phyloP scores from a whole-genome alignment of 2,329 filamentous ascomycete genomes.

The Trichoderma pleuroti region DNA sequence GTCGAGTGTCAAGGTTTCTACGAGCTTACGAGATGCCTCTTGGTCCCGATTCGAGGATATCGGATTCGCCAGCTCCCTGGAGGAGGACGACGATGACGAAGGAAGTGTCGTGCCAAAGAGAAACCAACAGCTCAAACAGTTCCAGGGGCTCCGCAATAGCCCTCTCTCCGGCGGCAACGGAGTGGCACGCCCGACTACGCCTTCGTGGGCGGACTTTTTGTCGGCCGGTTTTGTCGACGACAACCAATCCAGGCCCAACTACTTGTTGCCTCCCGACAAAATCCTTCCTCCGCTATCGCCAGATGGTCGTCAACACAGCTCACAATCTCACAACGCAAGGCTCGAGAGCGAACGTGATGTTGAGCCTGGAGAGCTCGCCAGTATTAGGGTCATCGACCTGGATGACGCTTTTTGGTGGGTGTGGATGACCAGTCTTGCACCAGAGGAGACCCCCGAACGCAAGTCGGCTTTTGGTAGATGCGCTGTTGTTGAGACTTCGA shows the following conservation, averaged over 20 bases:
- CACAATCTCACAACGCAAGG: conserved; percentile 74
- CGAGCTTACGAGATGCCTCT: conserved; percentile 75
- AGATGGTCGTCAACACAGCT: conserved; percentile 71
- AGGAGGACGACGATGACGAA: conserved; percentile 67
- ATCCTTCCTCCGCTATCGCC: conserved; percentile 74
- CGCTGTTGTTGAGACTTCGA: conserved; percentile 83
- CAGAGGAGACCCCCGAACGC: conserved; percentile 77
- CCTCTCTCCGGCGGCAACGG: conserved; percentile 63
- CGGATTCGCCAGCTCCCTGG: conserved; percentile 75
- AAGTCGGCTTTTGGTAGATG: conserved; percentile 95
- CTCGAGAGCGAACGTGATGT: conserved; percentile 66
- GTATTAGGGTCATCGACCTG: conserved; percentile 78
- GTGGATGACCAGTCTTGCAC: conserved; percentile 95
- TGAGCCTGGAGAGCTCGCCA: conserved; percentile 91
- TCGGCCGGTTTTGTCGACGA: conserved; percentile 88
- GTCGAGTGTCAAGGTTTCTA: conserved; percentile 67
- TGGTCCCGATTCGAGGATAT: conserved; percentile 98
- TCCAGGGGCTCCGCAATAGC: conserved; percentile 56
- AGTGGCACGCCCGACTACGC: conserved; percentile 80
- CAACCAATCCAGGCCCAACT: conserved; percentile 58
- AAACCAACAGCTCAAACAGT: conserved; percentile 26
- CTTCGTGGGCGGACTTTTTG: conserved; percentile 97
- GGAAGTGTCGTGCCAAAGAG: conserved; percentile 44
- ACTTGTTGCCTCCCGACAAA: conserved; percentile 88
- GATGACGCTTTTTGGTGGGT: conserved; percentile 99